Conservation (phyloP, 2,329 filamentous ascomycete genomes). For the Exophiala aquamarina region DNA sequence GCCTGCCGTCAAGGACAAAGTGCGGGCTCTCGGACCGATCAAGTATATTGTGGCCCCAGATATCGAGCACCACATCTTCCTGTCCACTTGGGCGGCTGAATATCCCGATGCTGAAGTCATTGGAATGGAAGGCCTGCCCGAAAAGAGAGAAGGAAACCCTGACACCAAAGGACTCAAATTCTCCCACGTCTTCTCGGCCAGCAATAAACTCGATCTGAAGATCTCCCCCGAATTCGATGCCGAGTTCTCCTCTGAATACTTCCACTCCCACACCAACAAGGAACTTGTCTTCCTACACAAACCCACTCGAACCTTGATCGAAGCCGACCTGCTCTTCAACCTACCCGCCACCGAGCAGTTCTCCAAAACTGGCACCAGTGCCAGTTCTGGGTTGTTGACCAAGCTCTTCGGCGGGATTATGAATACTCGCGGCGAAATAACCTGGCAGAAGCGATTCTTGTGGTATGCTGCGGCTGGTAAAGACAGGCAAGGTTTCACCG, state of each 20-base stretch:
- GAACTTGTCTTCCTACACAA: constrained; percentile 87
- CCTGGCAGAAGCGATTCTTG: constrained; percentile 74
- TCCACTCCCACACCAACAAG: constrained; percentile 76
- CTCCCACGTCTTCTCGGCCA: constrained; percentile 63
- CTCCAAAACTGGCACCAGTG: constrained; percentile 52
- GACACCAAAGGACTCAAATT: constrained; percentile 62
- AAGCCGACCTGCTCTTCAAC: constrained; percentile 92
- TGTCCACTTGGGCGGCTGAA: constrained; percentile 77
- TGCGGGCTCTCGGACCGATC: constrained; percentile 64
- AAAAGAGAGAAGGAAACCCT: constrained; percentile 69
- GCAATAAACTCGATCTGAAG: constrained; percentile 49
- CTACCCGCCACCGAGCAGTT: constrained; percentile 86
- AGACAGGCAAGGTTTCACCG: constrained; percentile 68
- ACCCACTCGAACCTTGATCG: constrained; percentile 74
- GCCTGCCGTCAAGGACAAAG: constrained; percentile 64
- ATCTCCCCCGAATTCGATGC: constrained; percentile 77
- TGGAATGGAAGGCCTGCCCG: constrained; percentile 76
- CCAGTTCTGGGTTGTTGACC: constrained; percentile 57
- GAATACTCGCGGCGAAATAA: constrained; percentile 62
- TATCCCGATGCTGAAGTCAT: constrained; percentile 79
- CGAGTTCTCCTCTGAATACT: constrained; percentile 85
- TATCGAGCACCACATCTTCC: constrained; percentile 91
- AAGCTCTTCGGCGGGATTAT: constrained; percentile 60
- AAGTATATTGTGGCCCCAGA: constrained; percentile 86
- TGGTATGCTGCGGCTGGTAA: constrained; percentile 70